These are phyloP conservation scores for Parathielavia appendiculata DNA, from an alignment of 495 filamentous ascomycete genomes.

Conservation along the genomic window DNA sequence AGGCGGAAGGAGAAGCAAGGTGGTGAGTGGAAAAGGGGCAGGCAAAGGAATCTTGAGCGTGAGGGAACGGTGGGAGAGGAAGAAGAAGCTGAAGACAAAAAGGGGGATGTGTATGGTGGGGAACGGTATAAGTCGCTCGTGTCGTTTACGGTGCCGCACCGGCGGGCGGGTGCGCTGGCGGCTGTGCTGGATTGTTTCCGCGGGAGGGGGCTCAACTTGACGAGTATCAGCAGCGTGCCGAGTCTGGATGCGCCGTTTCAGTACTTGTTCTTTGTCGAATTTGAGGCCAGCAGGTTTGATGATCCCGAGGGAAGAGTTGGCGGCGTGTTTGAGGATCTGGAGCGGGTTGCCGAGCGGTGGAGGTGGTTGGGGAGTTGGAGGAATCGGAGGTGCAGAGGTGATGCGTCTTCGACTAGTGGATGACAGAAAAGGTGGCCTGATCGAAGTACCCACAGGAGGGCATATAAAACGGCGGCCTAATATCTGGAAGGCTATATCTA, in stretches of 20 bases:
- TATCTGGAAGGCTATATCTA: no score
- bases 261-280: constrained; percentile 94
- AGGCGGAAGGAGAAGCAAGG: constrained; percentile 15
- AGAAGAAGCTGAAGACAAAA: constrained; percentile 11
- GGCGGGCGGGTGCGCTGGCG: constrained; percentile 72
- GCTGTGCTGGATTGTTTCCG: constrained; percentile 76
- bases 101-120: constrained; percentile 9
- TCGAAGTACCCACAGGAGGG: no score
- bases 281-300: constrained; percentile 53
- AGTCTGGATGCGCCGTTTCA: constrained; percentile 72
- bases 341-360: constrained; percentile 39
- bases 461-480: no score
- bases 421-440: background rate
- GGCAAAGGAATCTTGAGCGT: background rate
- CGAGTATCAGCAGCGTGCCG: constrained; percentile 83
- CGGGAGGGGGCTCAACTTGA: constrained; percentile 67
- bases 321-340: constrained; percentile 42
- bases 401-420: background rate
- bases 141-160: constrained; percentile 75
- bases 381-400: constrained; percentile 30
- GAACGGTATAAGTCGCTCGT: constrained; percentile 62
- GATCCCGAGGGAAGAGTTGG: constrained; percentile 50
- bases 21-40: constrained; percentile 2
- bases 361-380: constrained; percentile 55
- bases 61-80: background rate